A percentile compares a stretch with the other conserved stretches of the same genome.
Conservation (phyloP, 331 rosid species). For the Malus hybrid region DNA sequence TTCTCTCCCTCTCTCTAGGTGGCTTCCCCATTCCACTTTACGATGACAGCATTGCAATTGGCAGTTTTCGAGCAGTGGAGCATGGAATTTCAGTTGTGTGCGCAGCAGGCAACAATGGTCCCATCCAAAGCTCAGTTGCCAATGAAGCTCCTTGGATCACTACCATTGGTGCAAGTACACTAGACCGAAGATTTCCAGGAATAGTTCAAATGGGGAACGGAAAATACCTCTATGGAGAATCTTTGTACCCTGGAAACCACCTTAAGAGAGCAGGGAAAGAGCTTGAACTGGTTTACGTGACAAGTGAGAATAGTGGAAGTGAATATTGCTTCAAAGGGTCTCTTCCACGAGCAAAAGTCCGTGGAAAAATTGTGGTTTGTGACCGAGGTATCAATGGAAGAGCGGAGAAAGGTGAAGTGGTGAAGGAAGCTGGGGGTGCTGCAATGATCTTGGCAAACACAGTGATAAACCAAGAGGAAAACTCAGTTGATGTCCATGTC, state of each 20-base stretch:
- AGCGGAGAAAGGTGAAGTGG: constrained; percentile 82
- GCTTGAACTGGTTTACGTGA: constrained; percentile 57
- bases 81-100: constrained; percentile 77
- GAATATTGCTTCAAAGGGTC: constrained; percentile 73
- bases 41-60: constrained; percentile 77
- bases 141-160: constrained; percentile 98
- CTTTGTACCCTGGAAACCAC: constrained; percentile 57
- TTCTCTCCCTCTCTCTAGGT: constrained; percentile 88
- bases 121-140: constrained; percentile 71
- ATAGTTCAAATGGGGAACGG: constrained; percentile 62
- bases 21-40: constrained; percentile 76
- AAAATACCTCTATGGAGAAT: constrained; percentile 68
- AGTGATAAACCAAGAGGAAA: constrained; percentile 71
- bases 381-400: constrained; percentile 84
- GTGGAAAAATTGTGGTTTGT: constrained; percentile 78
- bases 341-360: constrained; percentile 62
- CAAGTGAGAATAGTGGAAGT: constrained; percentile 40
- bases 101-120: constrained; percentile 94
- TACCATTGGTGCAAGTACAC: constrained; percentile 78
- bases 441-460: constrained; percentile 84
- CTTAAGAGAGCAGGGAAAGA: constrained; percentile 26
- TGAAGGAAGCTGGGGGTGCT: constrained; percentile 81
- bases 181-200: constrained; percentile 77
- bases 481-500: constrained; percentile 90
- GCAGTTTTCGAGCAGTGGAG: constrained; percentile 84